Percentiles rank a stretch among this genome's conserved stretches.
These are phyloP conservation scores for Fallopia convolvulus DNA, from an alignment of 148 eudicot genomes.

Conservation along the genomic window DNA sequence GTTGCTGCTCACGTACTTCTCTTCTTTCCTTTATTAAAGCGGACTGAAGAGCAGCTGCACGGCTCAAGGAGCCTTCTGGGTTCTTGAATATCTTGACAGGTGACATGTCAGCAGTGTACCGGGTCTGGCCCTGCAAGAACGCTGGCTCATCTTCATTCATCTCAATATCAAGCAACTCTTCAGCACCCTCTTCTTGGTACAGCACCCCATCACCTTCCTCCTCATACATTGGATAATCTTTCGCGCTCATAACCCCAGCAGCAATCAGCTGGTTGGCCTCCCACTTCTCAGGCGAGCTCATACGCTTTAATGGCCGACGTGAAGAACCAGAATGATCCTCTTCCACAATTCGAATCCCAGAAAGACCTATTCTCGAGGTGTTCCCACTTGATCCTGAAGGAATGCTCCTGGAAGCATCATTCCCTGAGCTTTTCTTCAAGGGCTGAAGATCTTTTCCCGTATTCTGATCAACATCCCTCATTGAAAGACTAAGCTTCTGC, in stretches of 20 bases:
- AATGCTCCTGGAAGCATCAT: slow-evolving; percentile 36
- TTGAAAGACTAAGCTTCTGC: slow-evolving; percentile 64
- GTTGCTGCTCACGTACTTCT: slow-evolving; percentile 82
- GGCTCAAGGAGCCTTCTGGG: slow-evolving; percentile 87
- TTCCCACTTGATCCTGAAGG: slow-evolving; percentile 33
- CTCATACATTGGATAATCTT: slow-evolving; percentile 61
- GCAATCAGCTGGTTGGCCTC: slow-evolving; percentile 85
- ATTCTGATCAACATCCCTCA: slow-evolving; percentile 89
- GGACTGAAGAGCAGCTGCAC: slow-evolving; percentile 87
- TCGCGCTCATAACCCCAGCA: slow-evolving; percentile 63
- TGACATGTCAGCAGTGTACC: slow-evolving; percentile 78
- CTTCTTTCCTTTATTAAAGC: slow-evolving; percentile 84
- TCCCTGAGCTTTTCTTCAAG: slow-evolving; percentile 40
- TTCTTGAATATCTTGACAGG: slow-evolving; percentile 85
- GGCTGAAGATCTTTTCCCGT: slow-evolving; percentile 72
- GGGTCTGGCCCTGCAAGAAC: slow-evolving; percentile 65
- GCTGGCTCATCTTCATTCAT: slow-evolving; percentile 81
- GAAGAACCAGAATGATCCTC: slow-evolving; percentile 50
- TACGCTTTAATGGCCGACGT: slow-evolving; percentile 63
- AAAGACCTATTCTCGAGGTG: slow-evolving; percentile 50
- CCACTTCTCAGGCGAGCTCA: slow-evolving; percentile 93
- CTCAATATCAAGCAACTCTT: slow-evolving; percentile 85
- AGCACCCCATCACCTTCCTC: slow-evolving; percentile 73
- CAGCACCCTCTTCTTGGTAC: slow-evolving; percentile 74
- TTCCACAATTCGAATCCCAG: slow-evolving; percentile 59